Percentiles rank a stretch among this genome's conserved stretches.
phyloP scores from a whole-genome alignment of 2,329 filamentous ascomycete species.

The Chaetomium olivaceum region DNA sequence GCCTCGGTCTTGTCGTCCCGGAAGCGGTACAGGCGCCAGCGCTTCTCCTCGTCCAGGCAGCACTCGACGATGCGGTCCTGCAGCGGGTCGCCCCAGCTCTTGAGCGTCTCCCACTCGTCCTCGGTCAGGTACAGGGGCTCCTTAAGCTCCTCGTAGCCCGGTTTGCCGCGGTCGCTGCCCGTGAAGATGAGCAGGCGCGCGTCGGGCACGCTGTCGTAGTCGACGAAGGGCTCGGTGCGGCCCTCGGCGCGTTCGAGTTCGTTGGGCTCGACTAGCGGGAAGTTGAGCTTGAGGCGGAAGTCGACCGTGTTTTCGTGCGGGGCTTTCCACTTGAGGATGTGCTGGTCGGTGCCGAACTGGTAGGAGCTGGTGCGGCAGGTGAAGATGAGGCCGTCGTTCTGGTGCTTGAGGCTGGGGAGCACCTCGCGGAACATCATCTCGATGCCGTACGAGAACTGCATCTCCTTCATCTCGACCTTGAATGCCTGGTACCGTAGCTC shows the following conservation, averaged over 20 bases:
- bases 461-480: conserved; percentile 81
- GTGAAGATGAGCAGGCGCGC: conserved; percentile 71
- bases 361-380: conserved; percentile 90
- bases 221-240: conserved; percentile 61
- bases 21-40: conserved; percentile 87
- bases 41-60: conserved; percentile 69
- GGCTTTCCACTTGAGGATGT: conserved; percentile 98
- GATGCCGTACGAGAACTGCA: conserved; percentile 85
- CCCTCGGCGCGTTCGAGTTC: conserved; percentile 68
- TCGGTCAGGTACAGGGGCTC: conserved; percentile 66
- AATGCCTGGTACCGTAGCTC: conserved; percentile 74
- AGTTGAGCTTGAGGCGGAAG: conserved; percentile 77
- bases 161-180: conserved; percentile 54
- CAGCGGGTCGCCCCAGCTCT: conserved; percentile 71
- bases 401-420: conserved; percentile 80
- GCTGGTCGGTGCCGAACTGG: conserved; percentile 83
- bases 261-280: conserved; percentile 70
- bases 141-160: conserved; percentile 64
- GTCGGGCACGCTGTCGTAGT: conserved; percentile 79
- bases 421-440: conserved; percentile 90
- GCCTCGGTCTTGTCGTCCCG: conserved; percentile 90
- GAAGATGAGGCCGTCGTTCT: conserved; percentile 96
- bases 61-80: conserved; percentile 90
- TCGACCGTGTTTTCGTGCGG: conserved; percentile 94
- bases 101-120: conserved; percentile 81